These are phyloP conservation scores for Pharus latifolius DNA, from an alignment of 176 grass and related monocot species.

Conservation along the genomic window DNA sequence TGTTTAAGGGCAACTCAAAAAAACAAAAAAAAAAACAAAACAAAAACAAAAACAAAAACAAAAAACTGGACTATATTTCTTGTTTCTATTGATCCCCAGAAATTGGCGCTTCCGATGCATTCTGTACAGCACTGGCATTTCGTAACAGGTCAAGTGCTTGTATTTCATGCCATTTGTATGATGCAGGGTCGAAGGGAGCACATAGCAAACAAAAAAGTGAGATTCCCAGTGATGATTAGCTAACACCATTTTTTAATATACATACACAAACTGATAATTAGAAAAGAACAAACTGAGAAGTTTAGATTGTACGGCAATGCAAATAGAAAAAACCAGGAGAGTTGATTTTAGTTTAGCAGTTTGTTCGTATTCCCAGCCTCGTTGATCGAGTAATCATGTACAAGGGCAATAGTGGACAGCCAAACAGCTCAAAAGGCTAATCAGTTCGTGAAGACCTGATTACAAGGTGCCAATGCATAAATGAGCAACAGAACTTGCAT, in stretches of 20 bases:
- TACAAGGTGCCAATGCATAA: background rate
- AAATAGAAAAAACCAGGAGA: slow-evolving; percentile 17
- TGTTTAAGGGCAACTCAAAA: too few species aligned
- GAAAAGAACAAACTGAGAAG: slow-evolving; percentile 6
- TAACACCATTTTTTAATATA: slow-evolving; percentile 15
- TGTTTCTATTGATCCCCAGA: too few species aligned
- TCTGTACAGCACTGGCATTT: slow-evolving; percentile 7
- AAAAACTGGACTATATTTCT: too few species aligned
- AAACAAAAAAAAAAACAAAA: too few species aligned
- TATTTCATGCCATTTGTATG: slow-evolving; percentile 33
- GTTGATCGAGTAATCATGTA: slow-evolving; percentile 44
- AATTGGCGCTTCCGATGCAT: background rate
- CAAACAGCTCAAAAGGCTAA: slow-evolving; percentile 40
- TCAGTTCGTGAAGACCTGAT: slow-evolving; percentile 23
- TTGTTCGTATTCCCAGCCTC: slow-evolving; percentile 20
- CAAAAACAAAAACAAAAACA: too few species aligned
- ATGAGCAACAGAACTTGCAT: slow-evolving; percentile 5
- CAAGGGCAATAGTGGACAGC: slow-evolving; percentile 17
- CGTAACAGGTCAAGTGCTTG: background rate
- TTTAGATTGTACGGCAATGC: slow-evolving; percentile 25
- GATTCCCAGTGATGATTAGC: slow-evolving; percentile 33
- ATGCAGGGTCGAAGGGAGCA: slow-evolving; percentile 27
- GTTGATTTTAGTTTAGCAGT: slow-evolving; percentile 17
- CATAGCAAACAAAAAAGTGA: slow-evolving; percentile 12
- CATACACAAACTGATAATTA: slow-evolving; percentile 19